phyloP scores from a whole-genome alignment of 306 rosid species.

The Luffa acutangula region DNA sequence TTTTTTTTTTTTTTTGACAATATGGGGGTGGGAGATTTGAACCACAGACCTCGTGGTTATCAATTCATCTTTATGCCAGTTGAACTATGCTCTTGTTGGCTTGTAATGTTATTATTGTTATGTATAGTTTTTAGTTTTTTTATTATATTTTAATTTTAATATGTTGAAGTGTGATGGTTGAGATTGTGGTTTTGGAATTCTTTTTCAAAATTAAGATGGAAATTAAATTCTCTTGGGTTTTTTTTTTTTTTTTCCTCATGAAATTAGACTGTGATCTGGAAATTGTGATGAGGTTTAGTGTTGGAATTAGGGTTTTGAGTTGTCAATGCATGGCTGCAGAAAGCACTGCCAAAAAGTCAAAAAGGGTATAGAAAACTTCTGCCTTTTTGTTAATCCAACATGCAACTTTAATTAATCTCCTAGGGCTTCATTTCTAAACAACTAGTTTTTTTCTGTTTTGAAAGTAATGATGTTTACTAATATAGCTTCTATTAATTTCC shows the following conservation, averaged over 20 bases:
- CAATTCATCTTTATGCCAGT: too few relatives aligned
- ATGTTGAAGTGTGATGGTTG: too few relatives aligned
- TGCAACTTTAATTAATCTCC: neutral
- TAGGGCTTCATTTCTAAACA: neutral
- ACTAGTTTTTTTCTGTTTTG: neutral
- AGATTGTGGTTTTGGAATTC: neutral
- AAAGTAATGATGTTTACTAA: neutral
- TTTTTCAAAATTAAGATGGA: neutral
- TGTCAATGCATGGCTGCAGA: neutral
- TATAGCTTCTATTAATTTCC: too few relatives aligned
- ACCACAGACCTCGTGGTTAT: too few relatives aligned
- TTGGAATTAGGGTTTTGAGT: slow-evolving; percentile 2
- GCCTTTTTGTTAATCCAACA: neutral
- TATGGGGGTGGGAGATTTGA: too few relatives aligned
- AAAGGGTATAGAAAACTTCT: neutral
- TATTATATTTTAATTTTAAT: too few relatives aligned
- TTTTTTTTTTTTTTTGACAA: too few relatives aligned
- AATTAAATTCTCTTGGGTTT: neutral
- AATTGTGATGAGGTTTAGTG: neutral
- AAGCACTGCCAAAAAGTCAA: neutral
- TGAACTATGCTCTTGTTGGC: too few relatives aligned
- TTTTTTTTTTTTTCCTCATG: too few relatives aligned
- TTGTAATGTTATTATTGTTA: neutral
- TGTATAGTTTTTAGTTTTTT: too few relatives aligned
- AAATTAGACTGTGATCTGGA: neutral